Conservation (phyloP, 257 asterid genomes). For the Solanum infundibuliforme region DNA sequence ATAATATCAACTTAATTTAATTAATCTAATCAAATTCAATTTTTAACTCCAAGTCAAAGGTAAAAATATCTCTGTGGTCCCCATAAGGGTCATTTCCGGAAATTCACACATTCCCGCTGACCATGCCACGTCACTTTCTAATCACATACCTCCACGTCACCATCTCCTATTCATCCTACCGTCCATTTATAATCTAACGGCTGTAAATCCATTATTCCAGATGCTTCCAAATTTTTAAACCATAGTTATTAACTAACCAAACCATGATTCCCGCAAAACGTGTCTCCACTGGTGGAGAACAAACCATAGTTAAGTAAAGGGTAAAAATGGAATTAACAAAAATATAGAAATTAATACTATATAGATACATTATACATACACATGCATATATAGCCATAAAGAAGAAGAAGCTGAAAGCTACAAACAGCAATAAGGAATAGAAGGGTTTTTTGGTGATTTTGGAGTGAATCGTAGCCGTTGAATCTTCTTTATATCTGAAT, state of each 20-base stretch:
- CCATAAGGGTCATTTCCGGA: not conserved
- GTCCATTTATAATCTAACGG: constrained; percentile 25
- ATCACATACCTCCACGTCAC: constrained; percentile 38
- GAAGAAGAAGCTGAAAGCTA: not conserved
- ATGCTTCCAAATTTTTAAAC: constrained; percentile 18
- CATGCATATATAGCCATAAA: not conserved
- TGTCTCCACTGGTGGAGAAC: not conserved
- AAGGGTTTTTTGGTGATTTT: constrained; percentile 15
- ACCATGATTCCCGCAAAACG: not conserved
- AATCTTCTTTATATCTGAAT: constrained; percentile 2
- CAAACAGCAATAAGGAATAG: constrained; percentile 1
- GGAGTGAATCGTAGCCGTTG: constrained; percentile 18
- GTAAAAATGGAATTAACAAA: not conserved
- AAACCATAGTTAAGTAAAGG: not conserved
- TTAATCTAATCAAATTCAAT: too few relatives aligned
- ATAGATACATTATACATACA: too few relatives aligned
- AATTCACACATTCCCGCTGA: not conserved
- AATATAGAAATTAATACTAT: not conserved
- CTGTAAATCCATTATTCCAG: constrained; percentile 23
- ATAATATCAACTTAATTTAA: not conserved
- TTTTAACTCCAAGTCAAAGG: not conserved
- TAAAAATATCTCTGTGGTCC: not conserved
- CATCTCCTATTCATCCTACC: not conserved
- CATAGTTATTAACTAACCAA: not conserved
- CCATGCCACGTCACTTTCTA: constrained; percentile 41